Base-by-base conservation (phyloP, 148 eudicot genomes). In the Silene latifolia region DNA sequence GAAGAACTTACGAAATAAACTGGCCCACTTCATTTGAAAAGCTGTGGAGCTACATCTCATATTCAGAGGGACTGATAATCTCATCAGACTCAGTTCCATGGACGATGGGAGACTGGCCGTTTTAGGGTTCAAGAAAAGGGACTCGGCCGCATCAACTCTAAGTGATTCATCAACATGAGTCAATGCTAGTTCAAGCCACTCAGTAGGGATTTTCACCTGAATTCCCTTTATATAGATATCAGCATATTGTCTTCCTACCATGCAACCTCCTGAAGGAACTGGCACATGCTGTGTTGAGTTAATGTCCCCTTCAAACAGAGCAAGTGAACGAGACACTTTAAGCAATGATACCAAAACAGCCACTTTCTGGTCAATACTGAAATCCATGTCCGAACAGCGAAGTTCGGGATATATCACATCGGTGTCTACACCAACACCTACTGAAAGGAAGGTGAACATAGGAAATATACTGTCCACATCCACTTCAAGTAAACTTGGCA, bases 31-130 rank as follows among this genome's bases (percentile, higher is more conserved):
- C 99, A 95, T 95, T 78, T 89, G 96, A 76, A 95, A 95, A 78
- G 94, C 97, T 68, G 96, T 95, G 65, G 99, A 92, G 84, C 87
- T 84, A 82, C 97, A 92, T 81, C 99, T 89, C 97, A 95, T 92
- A 70, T 95, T 95, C 83, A 95, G 78, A 5, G 97, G 99, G 63
- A 95, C 87, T 53, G 99, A 85, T 69, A 79, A 78, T 79, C 86
- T 92, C 93, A 95, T 80, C 82, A 95, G 78, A 73, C 84, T 88
- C 63, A 95, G 93, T 80, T 95, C 99, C 76, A 95, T 87, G 75
- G 81, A 32, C 11, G 99, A 95, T 25, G 99, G 99, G 69, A 95
- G 79, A 80, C 96, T 95, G 58, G 97, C 83, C 32, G 97, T 89
- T 83, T 95, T 95, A 2, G 99, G 99, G 83, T 89, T 95, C 74